These are phyloP conservation scores for Penicillium crustosum DNA, from an alignment of 2,329 filamentous ascomycete species.

Conservation along the genomic window DNA sequence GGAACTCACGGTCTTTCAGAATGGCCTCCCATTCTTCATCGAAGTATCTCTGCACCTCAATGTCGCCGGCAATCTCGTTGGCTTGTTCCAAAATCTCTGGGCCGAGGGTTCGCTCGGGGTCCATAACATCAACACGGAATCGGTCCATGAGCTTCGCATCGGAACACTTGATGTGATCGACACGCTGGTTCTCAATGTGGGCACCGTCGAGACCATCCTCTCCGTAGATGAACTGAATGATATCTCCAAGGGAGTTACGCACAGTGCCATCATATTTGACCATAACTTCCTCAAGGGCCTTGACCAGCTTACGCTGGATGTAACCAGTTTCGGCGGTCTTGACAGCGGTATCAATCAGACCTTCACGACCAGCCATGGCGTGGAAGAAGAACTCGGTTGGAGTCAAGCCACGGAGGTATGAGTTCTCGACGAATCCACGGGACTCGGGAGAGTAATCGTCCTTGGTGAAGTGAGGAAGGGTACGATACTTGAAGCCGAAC, in stretches of 20 bases:
- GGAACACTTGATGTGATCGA: conserved; percentile 82
- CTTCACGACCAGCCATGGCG: conserved; percentile 99
- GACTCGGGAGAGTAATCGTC: conserved; percentile 98
- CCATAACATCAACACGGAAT: conserved; percentile 86
- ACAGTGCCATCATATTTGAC: conserved; percentile 97
- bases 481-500: conserved; percentile 98
- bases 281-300: conserved; percentile 95
- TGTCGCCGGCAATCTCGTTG: conserved; percentile 80
- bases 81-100: conserved; percentile 79
- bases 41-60: conserved; percentile 80
- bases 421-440: conserved; percentile 97
- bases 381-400: conserved; percentile 99
- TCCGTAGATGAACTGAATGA: conserved; percentile 96
- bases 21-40: conserved; percentile 87
- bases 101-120: conserved; percentile 60
- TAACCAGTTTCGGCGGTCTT: conserved; percentile 99
- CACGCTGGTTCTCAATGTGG: conserved; percentile 86
- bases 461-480: conserved; percentile 96
- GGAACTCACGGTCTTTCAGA: conserved; percentile 67
- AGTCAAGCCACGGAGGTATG: conserved; percentile 91
- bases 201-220: conserved; percentile 95
- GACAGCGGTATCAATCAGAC: conserved; percentile 98
- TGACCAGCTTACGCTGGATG: conserved; percentile 96
- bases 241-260: conserved; percentile 91
- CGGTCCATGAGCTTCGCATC: conserved; percentile 74